These are phyloP conservation scores for Nakaseomyces bracarensis DNA, from an alignment of 1,139 yeast genomes.

Conservation along the genomic window DNA sequence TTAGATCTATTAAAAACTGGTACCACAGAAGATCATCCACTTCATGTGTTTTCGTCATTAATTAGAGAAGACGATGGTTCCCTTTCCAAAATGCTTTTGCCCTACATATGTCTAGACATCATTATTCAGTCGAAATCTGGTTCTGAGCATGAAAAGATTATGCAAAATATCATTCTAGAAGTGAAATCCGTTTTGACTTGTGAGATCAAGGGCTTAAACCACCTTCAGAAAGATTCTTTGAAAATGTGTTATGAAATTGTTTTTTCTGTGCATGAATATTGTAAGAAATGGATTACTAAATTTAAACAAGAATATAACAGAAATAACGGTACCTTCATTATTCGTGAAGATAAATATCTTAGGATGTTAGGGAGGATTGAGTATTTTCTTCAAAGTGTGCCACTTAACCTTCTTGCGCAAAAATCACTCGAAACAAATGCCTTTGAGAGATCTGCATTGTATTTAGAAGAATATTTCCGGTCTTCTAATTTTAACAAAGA, in stretches of 20 bases:
- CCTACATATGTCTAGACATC: constrained; percentile 66
- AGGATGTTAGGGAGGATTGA: constrained; percentile 32
- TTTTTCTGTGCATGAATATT: constrained; percentile 73
- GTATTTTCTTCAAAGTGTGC: constrained; percentile 45
- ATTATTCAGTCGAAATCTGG: constrained; percentile 36
- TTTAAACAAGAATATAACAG: constrained; percentile 25
- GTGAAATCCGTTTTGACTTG: constrained; percentile 47
- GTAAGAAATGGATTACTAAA: constrained; percentile 63
- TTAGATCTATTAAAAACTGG: constrained; percentile 50
- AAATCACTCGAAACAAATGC: constrained; percentile 79
- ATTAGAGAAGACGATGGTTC: constrained; percentile 67
- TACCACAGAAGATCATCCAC: constrained; percentile 43
- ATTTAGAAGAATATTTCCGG: constrained; percentile 69
- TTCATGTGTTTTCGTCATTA: constrained; percentile 56
- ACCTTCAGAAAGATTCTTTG: constrained; percentile 49
- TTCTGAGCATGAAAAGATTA: constrained; percentile 39
- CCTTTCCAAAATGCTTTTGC: constrained; percentile 65
- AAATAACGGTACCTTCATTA: constrained; percentile 23
- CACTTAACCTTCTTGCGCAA: constrained; percentile 63
- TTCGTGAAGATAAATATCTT: constrained; percentile 20
- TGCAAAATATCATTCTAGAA: constrained; percentile 46
- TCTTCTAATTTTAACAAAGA: constrained; percentile 32
- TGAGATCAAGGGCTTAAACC: constrained; percentile 41
- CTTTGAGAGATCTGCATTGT: constrained; percentile 81
- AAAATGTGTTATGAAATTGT: constrained; percentile 63